Percentiles rank a stretch among this genome's conserved stretches.
Evolutionary conservation across 139 green algal species (phyloP).

Genomic region (Chloropicon primus): DNA sequence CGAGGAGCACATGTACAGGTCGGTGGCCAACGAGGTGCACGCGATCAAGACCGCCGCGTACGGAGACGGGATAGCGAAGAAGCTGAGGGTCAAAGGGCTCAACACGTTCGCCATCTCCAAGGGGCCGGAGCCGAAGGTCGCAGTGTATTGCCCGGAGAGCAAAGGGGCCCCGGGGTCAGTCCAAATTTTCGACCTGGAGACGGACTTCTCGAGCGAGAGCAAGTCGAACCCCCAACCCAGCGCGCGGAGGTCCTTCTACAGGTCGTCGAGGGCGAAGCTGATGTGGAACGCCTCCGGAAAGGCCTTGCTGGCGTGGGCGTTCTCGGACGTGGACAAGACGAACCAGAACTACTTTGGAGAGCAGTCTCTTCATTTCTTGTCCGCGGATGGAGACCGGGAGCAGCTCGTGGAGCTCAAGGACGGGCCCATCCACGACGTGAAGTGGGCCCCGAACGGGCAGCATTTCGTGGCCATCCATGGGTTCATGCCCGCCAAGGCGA

Average conservation of each 20-base stretch:
- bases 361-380: conserved; percentile 79
- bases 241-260: conserved; percentile 15
- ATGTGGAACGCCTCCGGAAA: conserved; percentile 44
- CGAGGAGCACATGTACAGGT: conserved; percentile 41
- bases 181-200: conserved; percentile 33
- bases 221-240: neutral
- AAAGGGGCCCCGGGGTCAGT: conserved; percentile 63
- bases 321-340: conserved; percentile 79
- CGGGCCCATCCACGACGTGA: conserved; percentile 86
- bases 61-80: conserved; percentile 27
- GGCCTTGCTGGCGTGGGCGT: conserved; percentile 59
- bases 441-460: conserved; percentile 75
- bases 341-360: conserved; percentile 84
- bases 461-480: conserved; percentile 65
- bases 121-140: conserved; percentile 12
- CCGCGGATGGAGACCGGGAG: conserved; percentile 36
- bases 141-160: conserved; percentile 50
- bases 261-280: conserved; percentile 23
- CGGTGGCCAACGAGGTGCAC: conserved; percentile 76
- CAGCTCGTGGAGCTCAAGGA: conserved; percentile 70
- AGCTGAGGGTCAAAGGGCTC: conserved; percentile 54
- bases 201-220: conserved; percentile 4
- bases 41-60: conserved; percentile 46
- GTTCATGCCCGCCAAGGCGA: conserved; percentile 65
- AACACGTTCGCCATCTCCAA: conserved; percentile 29